phyloP scores from a whole-genome alignment of 768 basidiomycete species.

The Hericium erinaceus region DNA sequence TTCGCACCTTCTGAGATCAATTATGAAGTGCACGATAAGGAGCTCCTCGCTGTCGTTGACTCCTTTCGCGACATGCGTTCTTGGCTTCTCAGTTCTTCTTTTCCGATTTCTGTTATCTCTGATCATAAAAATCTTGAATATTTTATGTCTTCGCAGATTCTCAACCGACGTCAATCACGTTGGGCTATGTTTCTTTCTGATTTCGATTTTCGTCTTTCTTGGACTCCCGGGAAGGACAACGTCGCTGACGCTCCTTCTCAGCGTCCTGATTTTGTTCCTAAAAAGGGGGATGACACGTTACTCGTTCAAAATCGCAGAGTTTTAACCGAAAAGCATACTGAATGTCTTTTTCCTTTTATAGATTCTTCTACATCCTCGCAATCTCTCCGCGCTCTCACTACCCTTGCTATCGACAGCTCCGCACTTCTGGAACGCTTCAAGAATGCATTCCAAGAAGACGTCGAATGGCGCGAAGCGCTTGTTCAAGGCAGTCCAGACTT shows the following conservation, averaged over 20 bases:
- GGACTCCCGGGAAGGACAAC: slow-evolving; percentile 21
- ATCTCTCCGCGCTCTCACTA: slow-evolving; percentile 8
- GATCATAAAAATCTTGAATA: slow-evolving; percentile 31
- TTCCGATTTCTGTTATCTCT: slow-evolving; percentile 19
- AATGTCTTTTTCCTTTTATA: slow-evolving; percentile 2
- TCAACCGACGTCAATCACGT: slow-evolving; percentile 32
- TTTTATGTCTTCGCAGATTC: slow-evolving; percentile 27
- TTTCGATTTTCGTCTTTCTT: slow-evolving; percentile 25
- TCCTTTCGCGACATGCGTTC: slow-evolving; percentile 26
- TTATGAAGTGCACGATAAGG: slow-evolving; percentile 39
- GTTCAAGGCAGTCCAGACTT: slow-evolving; percentile 10
- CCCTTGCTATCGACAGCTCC: slow-evolving; percentile 15
- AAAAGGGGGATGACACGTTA: slow-evolving; percentile 16
- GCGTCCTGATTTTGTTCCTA: slow-evolving; percentile 16
- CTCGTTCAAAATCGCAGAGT: slow-evolving; percentile 2
- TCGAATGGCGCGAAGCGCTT: slow-evolving; percentile 15
- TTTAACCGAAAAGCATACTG: slow-evolving; percentile 5
- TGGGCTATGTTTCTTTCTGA: slow-evolving; percentile 30
- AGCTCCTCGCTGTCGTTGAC: slow-evolving; percentile 38
- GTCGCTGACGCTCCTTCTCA: slow-evolving; percentile 17
- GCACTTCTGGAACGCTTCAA: slow-evolving; percentile 16
- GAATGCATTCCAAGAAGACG: slow-evolving; percentile 5
- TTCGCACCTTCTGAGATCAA: slow-evolving; percentile 29
- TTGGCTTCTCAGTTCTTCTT: slow-evolving; percentile 17
- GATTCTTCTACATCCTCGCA: not conserved